These are phyloP conservation scores for Boletus coffeatus DNA, from an alignment of 1,284 basidiomycete genomes.

Conservation along the genomic window DNA sequence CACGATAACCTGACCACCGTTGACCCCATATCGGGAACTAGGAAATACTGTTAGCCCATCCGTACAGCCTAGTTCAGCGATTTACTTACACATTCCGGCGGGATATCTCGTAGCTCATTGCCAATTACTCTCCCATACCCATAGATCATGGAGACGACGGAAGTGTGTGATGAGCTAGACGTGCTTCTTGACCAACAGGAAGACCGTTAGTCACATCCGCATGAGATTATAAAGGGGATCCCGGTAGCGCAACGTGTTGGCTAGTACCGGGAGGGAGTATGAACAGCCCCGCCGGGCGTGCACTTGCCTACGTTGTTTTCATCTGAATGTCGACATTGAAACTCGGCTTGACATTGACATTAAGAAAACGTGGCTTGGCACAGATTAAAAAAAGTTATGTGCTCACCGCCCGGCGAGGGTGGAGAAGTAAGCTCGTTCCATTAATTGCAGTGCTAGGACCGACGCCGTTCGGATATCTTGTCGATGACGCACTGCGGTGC, in stretches of 20 bases:
- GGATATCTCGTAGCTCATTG: conserved; percentile 29
- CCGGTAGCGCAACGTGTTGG: conserved; percentile 21
- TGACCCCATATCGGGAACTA: conserved; percentile 33
- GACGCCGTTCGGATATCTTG: conserved; percentile 8
- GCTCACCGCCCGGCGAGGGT: conserved; percentile 16
- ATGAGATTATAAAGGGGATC: conserved; percentile 26
- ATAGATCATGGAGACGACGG: conserved; percentile 21
- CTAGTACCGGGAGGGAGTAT: conserved; percentile 13
- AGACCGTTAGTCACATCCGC: conserved; percentile 15
- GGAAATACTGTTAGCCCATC: conserved; percentile 13
- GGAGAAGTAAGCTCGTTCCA: conserved; percentile 12
- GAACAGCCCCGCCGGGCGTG: conserved; percentile 24
- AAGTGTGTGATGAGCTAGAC: conserved; percentile 12
- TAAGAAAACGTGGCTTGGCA: conserved; percentile 26
- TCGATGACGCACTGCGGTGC: conserved; percentile 3
- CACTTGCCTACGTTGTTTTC: conserved; percentile 16
- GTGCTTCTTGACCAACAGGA: conserved; percentile 17
- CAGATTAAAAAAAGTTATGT: conserved; percentile 8
- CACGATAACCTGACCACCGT: conserved; percentile 24
- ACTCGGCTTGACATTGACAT: conserved; percentile 20
- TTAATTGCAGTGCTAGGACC: conserved; percentile 17
- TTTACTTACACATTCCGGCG: conserved; percentile 26
- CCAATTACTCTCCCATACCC: conserved; percentile 30
- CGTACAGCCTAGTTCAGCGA: not conserved
- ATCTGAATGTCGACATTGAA: conserved; percentile 11